These are phyloP conservation scores for Orbilia brochopaga DNA, from an alignment of 2,329 filamentous ascomycete species.

Conservation along the genomic window DNA sequence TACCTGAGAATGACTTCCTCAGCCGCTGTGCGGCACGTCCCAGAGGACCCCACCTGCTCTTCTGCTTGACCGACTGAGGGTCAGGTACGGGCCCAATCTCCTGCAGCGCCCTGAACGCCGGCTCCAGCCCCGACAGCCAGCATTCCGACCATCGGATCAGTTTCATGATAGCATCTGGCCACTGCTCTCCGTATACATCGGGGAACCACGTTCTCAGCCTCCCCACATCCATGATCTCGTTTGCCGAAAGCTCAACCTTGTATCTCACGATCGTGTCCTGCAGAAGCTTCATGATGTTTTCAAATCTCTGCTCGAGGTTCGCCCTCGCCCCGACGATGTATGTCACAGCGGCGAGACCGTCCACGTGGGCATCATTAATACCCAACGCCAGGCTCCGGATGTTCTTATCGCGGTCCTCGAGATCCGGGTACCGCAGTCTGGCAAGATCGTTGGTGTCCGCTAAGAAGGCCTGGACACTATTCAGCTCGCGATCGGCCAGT, in stretches of 20 bases:
- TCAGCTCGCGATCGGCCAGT: conserved; percentile 1
- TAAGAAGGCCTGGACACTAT: conserved; percentile 17
- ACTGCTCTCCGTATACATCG: not conserved
- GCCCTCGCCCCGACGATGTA: conserved; percentile 17
- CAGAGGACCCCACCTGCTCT: not conserved
- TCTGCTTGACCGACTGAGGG: not conserved
- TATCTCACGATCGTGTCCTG: conserved; percentile 1
- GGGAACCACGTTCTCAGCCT: conserved; percentile 30
- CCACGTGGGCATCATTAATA: conserved; percentile 17
- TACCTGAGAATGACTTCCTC: conserved; percentile 14
- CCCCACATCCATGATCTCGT: conserved; percentile 4
- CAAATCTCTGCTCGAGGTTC: conserved; percentile 23
- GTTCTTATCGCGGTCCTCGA: conserved; percentile 6
- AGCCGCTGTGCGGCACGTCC: conserved; percentile 1
- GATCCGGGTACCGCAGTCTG: conserved; percentile 25
- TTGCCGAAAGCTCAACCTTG: conserved; percentile 9
- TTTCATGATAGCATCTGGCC: conserved; percentile 4
- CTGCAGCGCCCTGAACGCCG: conserved; percentile 6
- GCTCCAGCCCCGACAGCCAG: conserved; percentile 16
- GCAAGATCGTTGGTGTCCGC: conserved; percentile 16
- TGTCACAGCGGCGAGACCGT: conserved; percentile 10
- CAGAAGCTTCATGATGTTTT: conserved; percentile 5
- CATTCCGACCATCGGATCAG: conserved; percentile 28
- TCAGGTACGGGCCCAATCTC: conserved; percentile 2
- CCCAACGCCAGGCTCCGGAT: conserved; percentile 15